Base-by-base conservation (phyloP, 768 basidiomycete genomes). In the Amanita phalloides region DNA sequence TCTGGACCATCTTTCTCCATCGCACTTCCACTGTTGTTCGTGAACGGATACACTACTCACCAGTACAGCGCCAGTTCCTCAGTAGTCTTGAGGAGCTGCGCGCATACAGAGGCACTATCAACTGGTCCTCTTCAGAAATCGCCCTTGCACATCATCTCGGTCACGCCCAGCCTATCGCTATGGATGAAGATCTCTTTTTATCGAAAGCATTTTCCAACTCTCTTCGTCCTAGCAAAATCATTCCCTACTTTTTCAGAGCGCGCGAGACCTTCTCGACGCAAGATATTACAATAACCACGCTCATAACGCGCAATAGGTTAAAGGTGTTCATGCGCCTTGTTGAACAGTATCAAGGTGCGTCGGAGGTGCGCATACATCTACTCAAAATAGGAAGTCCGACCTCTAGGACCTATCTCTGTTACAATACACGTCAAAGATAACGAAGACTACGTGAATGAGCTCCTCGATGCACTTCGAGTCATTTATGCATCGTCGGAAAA, bases 221-320 rank as follows among this genome's bases (percentile, higher is more conserved):
- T 20, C 79, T 86, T 76, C 76, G 77, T 35, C 89, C 90, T 0
- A 83, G 76, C 60, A 80, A 81, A 56, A 79, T 90, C 49, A 73
- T 88, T 20, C 90, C 90, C 0, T 93, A 83, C 68, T 90, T 85
- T 65, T 89, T 87, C 62, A 77, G 79, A 48, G 86, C 85, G 2
- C 71, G 73, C 9, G 76, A 74, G 2, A 57, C 60, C 9, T 75
- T 83, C 55, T 72, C 79, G 45, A 58, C 66, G 28, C 75, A 84
- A 35, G 89, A 90, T 55, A 80, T 93, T 48, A 92, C 90, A 2
- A 80, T 93, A 51, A 87, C 90, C 0, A 93, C 90, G 0, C 73
- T 91, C 30, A 82, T 92, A 33, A 92, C 90, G 2, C 79, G 77
- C 60, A 84, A 86, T 57, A 75, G 90, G 14, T 84, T 90, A 64